A percentile compares a stretch with the other conserved stretches of the same genome.
These are phyloP conservation scores for Scheffersomyces ergatensis DNA, from an alignment of 805 yeast genomes.

Conservation along the genomic window DNA sequence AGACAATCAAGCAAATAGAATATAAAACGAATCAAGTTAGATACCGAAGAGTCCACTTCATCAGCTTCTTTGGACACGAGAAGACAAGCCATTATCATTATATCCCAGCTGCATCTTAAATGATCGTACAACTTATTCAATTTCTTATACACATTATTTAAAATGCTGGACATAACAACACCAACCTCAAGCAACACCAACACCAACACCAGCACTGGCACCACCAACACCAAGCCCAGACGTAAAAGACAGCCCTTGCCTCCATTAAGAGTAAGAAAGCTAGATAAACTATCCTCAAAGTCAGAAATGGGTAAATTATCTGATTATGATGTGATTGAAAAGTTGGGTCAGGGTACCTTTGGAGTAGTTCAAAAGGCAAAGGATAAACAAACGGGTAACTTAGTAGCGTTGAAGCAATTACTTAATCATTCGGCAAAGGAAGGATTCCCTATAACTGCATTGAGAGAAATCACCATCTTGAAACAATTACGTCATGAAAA, in stretches of 20 bases:
- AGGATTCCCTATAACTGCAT: conserved; percentile 91
- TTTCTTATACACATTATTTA: no score
- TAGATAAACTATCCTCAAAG: no score
- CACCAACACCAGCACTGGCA: background rate
- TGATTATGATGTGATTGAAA: conserved; percentile 32
- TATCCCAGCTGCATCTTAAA: no score
- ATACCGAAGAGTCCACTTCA: no score
- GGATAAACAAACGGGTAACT: conserved; percentile 46
- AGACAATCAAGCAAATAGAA: no score
- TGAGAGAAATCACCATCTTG: conserved; percentile 84
- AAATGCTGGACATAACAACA: background rate
- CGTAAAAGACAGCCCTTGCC: background rate
- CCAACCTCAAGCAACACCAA: background rate
- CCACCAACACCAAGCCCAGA: background rate
- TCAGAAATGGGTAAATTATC: no score
- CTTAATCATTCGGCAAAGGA: conserved; percentile 75
- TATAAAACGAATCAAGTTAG: no score
- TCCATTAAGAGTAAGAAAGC: background rate
- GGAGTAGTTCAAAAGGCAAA: conserved; percentile 82
- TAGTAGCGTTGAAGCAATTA: conserved; percentile 87
- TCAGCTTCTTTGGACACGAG: no score
- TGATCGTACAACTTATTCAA: no score
- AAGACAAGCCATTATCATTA: no score
- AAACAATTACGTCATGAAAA: conserved; percentile 68
- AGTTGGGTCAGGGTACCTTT: conserved; percentile 47